Evolutionary conservation across 2,329 filamentous ascomycete species (phyloP).

Genomic region (Trichoderma gracile): DNA sequence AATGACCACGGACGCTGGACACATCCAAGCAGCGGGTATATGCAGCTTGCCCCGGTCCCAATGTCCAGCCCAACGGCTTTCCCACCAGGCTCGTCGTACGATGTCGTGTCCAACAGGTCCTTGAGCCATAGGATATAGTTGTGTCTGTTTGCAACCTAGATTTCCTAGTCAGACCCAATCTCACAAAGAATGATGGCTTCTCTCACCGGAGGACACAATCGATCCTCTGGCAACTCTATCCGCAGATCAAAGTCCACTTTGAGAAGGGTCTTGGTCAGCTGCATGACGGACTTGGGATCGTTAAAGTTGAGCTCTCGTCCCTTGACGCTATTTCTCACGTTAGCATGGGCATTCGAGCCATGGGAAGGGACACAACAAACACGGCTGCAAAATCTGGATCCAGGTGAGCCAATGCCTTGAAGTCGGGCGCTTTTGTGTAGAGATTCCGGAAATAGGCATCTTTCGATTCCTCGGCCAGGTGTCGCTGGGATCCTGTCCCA

Average conservation of each 20-base stretch:
- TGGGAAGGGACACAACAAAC: slow-evolving; percentile 38
- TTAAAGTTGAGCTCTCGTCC: slow-evolving; percentile 72
- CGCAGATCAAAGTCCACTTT: slow-evolving; percentile 71
- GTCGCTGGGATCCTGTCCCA: background rate
- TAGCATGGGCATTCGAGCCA: background rate
- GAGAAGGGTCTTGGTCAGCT: slow-evolving; percentile 77
- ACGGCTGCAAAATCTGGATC: slow-evolving; percentile 47
- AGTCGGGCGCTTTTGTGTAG: slow-evolving; percentile 46
- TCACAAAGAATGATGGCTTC: background rate
- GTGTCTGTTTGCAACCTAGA: slow-evolving; percentile 64
- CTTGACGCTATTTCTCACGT: slow-evolving; percentile 30
- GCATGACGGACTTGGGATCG: slow-evolving; percentile 74
- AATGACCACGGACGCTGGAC: slow-evolving; percentile 72
- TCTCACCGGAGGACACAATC: slow-evolving; percentile 80
- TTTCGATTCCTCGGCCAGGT: slow-evolving; percentile 17
- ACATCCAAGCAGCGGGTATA: slow-evolving; percentile 84
- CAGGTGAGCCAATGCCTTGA: slow-evolving; percentile 44
- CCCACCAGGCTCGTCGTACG: slow-evolving; percentile 50
- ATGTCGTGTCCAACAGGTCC: slow-evolving; percentile 71
- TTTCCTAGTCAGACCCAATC: background rate
- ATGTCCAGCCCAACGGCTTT: slow-evolving; percentile 74
- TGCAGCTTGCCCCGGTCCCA: slow-evolving; percentile 86
- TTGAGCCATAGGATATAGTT: slow-evolving; percentile 93
- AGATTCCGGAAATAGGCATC: slow-evolving; percentile 43
- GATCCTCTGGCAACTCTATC: slow-evolving; percentile 71